phyloP scores from a whole-genome alignment of 208 protist species.

The Wallacemonas sp. region DNA sequence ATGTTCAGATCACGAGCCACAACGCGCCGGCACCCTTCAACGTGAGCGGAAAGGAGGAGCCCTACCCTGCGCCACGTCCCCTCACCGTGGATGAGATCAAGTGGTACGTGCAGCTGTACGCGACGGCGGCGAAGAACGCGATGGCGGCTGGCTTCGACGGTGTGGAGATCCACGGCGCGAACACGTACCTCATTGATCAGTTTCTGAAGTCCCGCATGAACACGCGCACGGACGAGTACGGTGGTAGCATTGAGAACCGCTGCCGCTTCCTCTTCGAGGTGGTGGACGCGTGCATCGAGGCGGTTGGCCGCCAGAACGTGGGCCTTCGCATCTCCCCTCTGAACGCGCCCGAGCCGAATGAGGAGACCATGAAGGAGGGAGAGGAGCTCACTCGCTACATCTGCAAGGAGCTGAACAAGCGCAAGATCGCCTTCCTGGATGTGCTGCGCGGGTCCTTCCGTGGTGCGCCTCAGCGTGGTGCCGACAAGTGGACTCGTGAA shows the following conservation, averaged over 20 bases:
- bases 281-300: conserved; percentile 49
- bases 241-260: conserved; percentile 81
- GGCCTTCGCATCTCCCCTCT: conserved; percentile 66
- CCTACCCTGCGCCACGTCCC: conserved; percentile 31
- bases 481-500: conserved; percentile 46
- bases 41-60: conserved; percentile 22
- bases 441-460: conserved; percentile 37
- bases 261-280: conserved; percentile 77
- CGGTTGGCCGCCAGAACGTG: conserved; percentile 42
- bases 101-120: conserved; percentile 53
- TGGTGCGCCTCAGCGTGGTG: conserved; percentile 19
- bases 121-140: conserved; percentile 61
- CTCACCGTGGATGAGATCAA: conserved; percentile 74
- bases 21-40: conserved; percentile 19
- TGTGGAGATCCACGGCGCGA: conserved; percentile 88
- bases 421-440: conserved; percentile 49
- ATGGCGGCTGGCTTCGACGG: conserved; percentile 88
- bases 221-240: conserved; percentile 85
- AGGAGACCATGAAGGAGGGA: conserved; percentile 52
- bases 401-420: conserved; percentile 51
- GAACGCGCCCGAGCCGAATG: conserved; percentile 38
- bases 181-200: conserved; percentile 90
- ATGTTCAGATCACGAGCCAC: conserved; percentile 32
- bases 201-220: conserved; percentile 85
- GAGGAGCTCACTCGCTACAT: conserved; percentile 49